Evolutionary conservation across 2,329 filamentous ascomycete species (phyloP).

Genomic region (Cordyceps cicadae): DNA sequence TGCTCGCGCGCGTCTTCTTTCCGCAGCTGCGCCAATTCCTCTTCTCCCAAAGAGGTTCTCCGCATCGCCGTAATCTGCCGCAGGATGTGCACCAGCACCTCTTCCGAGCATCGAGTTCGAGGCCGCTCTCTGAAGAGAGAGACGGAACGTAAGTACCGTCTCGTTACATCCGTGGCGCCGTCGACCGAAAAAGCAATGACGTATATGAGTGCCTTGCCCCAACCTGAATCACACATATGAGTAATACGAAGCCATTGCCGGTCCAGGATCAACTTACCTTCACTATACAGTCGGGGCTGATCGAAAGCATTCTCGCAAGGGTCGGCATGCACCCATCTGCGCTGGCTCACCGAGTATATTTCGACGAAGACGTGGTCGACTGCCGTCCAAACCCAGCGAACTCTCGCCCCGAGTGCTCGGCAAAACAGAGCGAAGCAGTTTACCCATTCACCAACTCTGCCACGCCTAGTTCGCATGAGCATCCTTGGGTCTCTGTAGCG

Average conservation of each 20-base stretch:
- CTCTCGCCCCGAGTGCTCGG: slow-evolving; percentile 79
- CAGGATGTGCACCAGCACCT: slow-evolving; percentile 86
- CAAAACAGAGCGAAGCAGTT: slow-evolving; percentile 99
- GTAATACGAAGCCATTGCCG: not conserved
- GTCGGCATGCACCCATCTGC: slow-evolving; percentile 92
- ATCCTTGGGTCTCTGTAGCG: slow-evolving; percentile 94
- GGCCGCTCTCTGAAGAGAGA: slow-evolving; percentile 61
- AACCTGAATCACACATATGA: slow-evolving; percentile 28
- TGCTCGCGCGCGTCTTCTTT: not conserved
- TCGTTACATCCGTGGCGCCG: slow-evolving; percentile 59
- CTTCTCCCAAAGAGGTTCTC: not conserved
- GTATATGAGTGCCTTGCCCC: slow-evolving; percentile 94
- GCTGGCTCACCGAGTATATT: slow-evolving; percentile 87
- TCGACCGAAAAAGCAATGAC: slow-evolving; percentile 95
- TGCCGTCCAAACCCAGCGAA: slow-evolving; percentile 96
- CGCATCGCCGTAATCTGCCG: slow-evolving; percentile 82
- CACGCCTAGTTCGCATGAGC: slow-evolving; percentile 73
- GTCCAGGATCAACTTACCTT: slow-evolving; percentile 42
- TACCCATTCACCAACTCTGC: slow-evolving; percentile 89
- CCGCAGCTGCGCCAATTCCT: not conserved
- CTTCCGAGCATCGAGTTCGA: slow-evolving; percentile 66
- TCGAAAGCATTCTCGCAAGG: slow-evolving; percentile 93
- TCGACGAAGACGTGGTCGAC: slow-evolving; percentile 98
- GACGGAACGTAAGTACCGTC: slow-evolving; percentile 61
- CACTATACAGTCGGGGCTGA: slow-evolving; percentile 81